A percentile compares a stretch with the other conserved stretches of the same genome.
Conservation (phyloP, 1,139 yeast species). For the Protomyces lactucae-debilis region DNA sequence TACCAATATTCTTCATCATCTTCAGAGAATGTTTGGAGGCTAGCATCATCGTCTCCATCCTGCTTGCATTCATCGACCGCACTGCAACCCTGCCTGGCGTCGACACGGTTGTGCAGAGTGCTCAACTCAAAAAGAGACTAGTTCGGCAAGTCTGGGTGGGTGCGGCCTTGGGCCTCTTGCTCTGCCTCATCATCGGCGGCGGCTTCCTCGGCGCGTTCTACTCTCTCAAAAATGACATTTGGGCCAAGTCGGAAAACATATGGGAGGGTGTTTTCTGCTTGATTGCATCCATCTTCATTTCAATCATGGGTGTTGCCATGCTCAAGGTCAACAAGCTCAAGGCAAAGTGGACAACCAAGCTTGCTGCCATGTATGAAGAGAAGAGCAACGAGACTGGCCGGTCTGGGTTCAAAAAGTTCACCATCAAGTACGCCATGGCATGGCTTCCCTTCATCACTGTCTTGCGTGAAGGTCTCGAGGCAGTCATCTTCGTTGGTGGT, state of each 20-base stretch:
- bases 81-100: slow-evolving; percentile 39
- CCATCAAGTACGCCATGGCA: slow-evolving; percentile 65
- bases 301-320: slow-evolving; percentile 89
- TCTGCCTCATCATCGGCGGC: slow-evolving; percentile 76
- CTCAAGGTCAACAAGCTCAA: slow-evolving; percentile 83
- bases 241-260: slow-evolving; percentile 81
- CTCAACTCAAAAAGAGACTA: slow-evolving; percentile 54
- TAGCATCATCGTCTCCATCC: slow-evolving; percentile 78
- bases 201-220: slow-evolving; percentile 83
- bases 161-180: slow-evolving; percentile 59
- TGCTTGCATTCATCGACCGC: slow-evolving; percentile 84
- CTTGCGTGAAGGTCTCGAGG: slow-evolving; percentile 84
- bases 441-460: slow-evolving; percentile 73
- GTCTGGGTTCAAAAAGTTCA: slow-evolving; percentile 41
- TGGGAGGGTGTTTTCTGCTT: slow-evolving; percentile 90
- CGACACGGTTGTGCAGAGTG: slow-evolving; percentile 39
- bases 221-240: slow-evolving; percentile 69
- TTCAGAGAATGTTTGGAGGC: slow-evolving; percentile 90
- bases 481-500: slow-evolving; percentile 83
- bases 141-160: slow-evolving; percentile 77
- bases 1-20: slow-evolving; percentile 68
- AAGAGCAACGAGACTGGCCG: slow-evolving; percentile 32
- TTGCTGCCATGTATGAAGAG: slow-evolving; percentile 60
- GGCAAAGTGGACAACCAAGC: slow-evolving; percentile 86
- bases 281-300: slow-evolving; percentile 75